Evolutionary conservation across 331 rosid genomes (phyloP).

Genomic region (Ulmus americana): DNA sequence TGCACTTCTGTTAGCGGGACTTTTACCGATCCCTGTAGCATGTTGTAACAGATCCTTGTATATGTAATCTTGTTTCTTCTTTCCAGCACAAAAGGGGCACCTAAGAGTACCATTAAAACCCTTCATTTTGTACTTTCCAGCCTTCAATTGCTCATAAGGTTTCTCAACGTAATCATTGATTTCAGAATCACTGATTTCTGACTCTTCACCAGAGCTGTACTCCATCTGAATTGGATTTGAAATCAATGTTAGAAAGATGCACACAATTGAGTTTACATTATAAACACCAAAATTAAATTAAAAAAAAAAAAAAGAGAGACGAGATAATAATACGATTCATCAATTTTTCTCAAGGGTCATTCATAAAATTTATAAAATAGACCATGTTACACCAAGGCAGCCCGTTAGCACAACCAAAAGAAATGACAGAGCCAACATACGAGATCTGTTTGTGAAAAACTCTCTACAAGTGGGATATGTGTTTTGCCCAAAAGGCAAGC

Average conservation of each 20-base stretch:
- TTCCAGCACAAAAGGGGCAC: conserved; percentile 93
- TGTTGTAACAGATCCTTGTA: conserved; percentile 78
- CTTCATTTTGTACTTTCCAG: conserved; percentile 57
- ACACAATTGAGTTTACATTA: background rate
- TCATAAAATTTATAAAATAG: too few relatives aligned
- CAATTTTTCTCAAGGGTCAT: background rate
- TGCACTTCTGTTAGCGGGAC: conserved; percentile 72
- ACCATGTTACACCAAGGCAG: too few relatives aligned
- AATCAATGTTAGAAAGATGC: background rate
- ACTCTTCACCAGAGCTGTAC: conserved; percentile 75
- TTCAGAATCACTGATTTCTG: conserved; percentile 89
- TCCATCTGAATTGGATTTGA: conserved; percentile 44
- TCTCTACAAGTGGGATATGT: too few relatives aligned
- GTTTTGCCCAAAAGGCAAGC: too few relatives aligned
- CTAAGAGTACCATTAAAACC: conserved; percentile 61
- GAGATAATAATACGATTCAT: background rate
- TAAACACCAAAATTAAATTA: background rate
- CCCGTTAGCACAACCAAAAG: too few relatives aligned
- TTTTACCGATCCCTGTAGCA: conserved; percentile 85
- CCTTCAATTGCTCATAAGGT: conserved; percentile 57
- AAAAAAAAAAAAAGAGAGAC: too few relatives aligned
- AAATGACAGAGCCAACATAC: too few relatives aligned
- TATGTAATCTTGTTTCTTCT: conserved; percentile 87
- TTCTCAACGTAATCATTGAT: conserved; percentile 61
- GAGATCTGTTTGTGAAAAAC: too few relatives aligned